These are phyloP conservation scores for Volvariella surrecta DNA, from an alignment of 1,284 basidiomycete genomes.

Conservation along the genomic window DNA sequence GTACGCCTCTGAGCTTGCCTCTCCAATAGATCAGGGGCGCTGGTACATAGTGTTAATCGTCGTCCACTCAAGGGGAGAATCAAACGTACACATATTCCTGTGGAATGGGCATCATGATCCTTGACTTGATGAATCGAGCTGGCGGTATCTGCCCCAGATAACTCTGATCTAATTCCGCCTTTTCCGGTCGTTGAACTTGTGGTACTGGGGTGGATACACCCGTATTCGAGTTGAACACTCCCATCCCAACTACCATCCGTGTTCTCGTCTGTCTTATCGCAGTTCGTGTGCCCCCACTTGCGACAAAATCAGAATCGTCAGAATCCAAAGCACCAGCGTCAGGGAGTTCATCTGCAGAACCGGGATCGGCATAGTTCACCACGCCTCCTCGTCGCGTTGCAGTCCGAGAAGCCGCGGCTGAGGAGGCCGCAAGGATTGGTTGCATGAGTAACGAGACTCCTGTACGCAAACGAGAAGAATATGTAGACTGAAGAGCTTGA, in stretches of 20 bases:
- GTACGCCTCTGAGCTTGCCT: conserved; percentile 56
- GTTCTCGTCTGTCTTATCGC: conserved; percentile 25
- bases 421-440: conserved; percentile 56
- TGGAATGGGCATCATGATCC: conserved; percentile 47
- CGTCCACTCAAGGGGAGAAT: background rate
- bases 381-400: conserved; percentile 52
- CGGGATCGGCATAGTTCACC: conserved; percentile 86
- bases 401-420: conserved; percentile 34
- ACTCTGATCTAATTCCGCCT: conserved; percentile 70
- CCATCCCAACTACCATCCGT: conserved; percentile 24
- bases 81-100: conserved; percentile 60
- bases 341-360: conserved; percentile 72
- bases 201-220: conserved; percentile 22
- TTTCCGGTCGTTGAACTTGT: conserved; percentile 22
- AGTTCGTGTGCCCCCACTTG: conserved; percentile 33
- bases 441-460: conserved; percentile 89
- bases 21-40: conserved; percentile 59
- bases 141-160: conserved; percentile 88
- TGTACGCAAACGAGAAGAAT: conserved; percentile 87
- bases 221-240: conserved; percentile 28
- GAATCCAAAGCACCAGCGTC: conserved; percentile 73
- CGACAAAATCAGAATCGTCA: conserved; percentile 58
- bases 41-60: conserved; percentile 18
- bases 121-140: conserved; percentile 64
- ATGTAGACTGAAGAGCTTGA: conserved; percentile 81